These are phyloP conservation scores for Themeda triandra DNA, from an alignment of 176 grass and related monocot species.

Conservation along the genomic window DNA sequence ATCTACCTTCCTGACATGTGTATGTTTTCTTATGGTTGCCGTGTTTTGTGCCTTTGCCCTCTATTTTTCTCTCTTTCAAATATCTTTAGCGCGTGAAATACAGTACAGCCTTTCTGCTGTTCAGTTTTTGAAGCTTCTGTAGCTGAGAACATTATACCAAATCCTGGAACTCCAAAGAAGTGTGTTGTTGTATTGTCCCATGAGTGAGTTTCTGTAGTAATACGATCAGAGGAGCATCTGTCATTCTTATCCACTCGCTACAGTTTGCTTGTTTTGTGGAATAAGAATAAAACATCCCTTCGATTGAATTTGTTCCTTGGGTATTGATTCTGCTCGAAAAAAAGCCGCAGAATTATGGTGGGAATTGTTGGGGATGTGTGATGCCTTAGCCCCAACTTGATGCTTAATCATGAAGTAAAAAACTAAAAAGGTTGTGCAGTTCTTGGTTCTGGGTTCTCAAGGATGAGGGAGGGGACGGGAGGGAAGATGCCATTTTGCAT, in stretches of 20 bases:
- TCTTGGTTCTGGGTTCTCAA: constrained; percentile 1
- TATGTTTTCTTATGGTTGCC: constrained; percentile 9
- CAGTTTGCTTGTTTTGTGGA: constrained; percentile 15
- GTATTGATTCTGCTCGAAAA: constrained; percentile 33
- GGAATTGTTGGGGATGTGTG: constrained; percentile 12
- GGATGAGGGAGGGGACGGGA: constrained; percentile 2
- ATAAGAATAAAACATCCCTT: constrained; percentile 29
- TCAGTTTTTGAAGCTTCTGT: background rate
- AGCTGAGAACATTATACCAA: background rate
- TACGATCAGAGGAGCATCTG: background rate
- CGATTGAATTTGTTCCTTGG: background rate
- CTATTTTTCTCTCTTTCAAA: background rate
- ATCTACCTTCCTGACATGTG: background rate
- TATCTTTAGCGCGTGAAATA: background rate
- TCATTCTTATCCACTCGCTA: constrained; percentile 8
- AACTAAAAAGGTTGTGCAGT: background rate
- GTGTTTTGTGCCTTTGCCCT: background rate
- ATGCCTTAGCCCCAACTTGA: constrained; percentile 38
- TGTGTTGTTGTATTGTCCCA: background rate
- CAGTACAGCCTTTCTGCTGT: background rate
- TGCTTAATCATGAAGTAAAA: constrained; percentile 82
- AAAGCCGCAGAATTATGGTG: constrained; percentile 30
- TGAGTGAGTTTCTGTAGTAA: background rate
- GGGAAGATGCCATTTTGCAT: background rate
- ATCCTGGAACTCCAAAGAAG: background rate